Base-by-base conservation (phyloP, 1,284 basidiomycete species). In the Testicularia cyperi region DNA sequence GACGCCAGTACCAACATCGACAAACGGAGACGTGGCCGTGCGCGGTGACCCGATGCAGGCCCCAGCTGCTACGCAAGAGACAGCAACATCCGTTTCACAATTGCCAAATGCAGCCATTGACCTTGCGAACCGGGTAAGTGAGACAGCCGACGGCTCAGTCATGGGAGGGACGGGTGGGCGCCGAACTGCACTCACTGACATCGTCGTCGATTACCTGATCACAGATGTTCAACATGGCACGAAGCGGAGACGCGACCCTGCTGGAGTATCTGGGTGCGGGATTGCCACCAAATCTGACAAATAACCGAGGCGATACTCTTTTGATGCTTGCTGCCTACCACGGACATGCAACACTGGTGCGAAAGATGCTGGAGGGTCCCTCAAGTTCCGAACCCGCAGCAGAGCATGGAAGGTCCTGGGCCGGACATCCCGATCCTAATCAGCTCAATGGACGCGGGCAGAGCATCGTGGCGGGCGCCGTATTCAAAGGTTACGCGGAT, bases 301-400 rank as follows among this genome's bases (percentile, higher is more conserved):
- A 91, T 69, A 64, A 67, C 43, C 47, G 66, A 19, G 72, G 70
- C 14, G 68, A 74, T 32, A 67, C 61, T 21, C 79, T 90, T 6
- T 80, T 91, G 47, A 91, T 91, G 88, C 82, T 90, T 29, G 85
- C 87, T 2, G 82, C 87, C 3, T 91, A 91, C 74, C 83, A 85
- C 30, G 88, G 88, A 1, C 87, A 89, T 60, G 71, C 78, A 1
- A 78, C 80, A 1, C 82, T 87, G 15, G 80, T 84, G 0, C 77
- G 77, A 72, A 81, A 84, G 0, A 85, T 90, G 69, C 44, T 67
- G 15, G 23, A 42, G 8, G 29, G 45, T 18, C 18, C 43, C 13
- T 14, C 25, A n/a, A 14, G 27, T 12, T 9, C 32, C 22, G 32
- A 26, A 7, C 45, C 16, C 24, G 24, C 8, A 7, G 13, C n/a